Conservation (phyloP, 495 filamentous ascomycete genomes). For the Penicillium desertorum region DNA sequence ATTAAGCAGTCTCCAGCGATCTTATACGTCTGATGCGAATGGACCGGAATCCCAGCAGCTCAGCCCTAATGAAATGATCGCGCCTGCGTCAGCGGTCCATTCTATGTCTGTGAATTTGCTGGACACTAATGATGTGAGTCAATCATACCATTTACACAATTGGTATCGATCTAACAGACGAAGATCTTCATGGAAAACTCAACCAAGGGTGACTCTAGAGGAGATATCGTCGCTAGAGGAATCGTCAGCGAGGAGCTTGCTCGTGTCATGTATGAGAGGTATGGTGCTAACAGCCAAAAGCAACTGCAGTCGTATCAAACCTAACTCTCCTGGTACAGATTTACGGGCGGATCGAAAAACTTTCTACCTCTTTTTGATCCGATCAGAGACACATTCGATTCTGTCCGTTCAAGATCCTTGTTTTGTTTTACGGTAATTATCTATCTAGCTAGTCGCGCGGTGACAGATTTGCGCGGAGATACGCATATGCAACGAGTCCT, state of each 20-base stretch:
- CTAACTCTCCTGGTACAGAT: slow-evolving; percentile 24
- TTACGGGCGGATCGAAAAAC: slow-evolving; percentile 43
- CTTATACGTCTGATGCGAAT: slow-evolving; percentile 30
- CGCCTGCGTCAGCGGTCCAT: slow-evolving; percentile 41
- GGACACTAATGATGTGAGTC: slow-evolving; percentile 35
- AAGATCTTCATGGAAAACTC: slow-evolving; percentile 44
- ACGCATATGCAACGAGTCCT: slow-evolving; percentile 45
- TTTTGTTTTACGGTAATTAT: slow-evolving; percentile 48
- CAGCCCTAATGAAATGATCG: slow-evolving; percentile 46
- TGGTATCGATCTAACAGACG: neutral
- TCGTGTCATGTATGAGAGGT: slow-evolving; percentile 45
- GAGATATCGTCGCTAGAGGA: slow-evolving; percentile 41
- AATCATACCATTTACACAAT: no score
- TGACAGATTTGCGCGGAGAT: slow-evolving; percentile 38
- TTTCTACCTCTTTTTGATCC: slow-evolving; percentile 44
- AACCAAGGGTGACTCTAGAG: slow-evolving; percentile 32
- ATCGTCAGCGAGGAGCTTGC: slow-evolving; percentile 44
- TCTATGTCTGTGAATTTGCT: slow-evolving; percentile 48
- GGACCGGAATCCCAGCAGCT: slow-evolving; percentile 41
- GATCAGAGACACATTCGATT: slow-evolving; percentile 47
- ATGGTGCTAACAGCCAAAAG: slow-evolving; percentile 5
- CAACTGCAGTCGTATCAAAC: neutral
- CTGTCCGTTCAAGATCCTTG: slow-evolving; percentile 42
- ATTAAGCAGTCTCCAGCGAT: slow-evolving; percentile 24
- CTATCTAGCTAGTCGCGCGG: slow-evolving; percentile 43